Evolutionary conservation across 352 stramenopile genomes (phyloP), one percentile per base, ranked within the genome.

Genomic region (Pythium grandisporangium): DNA sequence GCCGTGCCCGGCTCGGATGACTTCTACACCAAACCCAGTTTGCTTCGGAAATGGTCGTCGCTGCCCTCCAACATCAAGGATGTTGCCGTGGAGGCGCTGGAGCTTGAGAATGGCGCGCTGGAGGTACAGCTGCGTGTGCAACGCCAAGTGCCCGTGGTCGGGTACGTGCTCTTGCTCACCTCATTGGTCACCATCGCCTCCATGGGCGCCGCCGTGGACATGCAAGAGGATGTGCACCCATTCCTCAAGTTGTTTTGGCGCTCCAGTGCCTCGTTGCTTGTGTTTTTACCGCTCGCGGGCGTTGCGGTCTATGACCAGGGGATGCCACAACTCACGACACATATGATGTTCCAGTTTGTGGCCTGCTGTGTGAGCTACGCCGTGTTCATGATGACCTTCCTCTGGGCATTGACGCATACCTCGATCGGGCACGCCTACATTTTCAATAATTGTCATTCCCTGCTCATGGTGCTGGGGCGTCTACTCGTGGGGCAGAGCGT

Each of bases 201-300:
- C 17, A 71, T 89, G 58, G 75, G 76, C 6, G 65, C 74, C 4
- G 79, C 75, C 6, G 60, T 89, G 19, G 70, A 92, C 33, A 53
- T 86, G 45, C 73, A 92, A 29, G 53, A 59, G 10, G 67, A 63
- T 25, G 79, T 89, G 36, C 63, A 88, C 21, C 75, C 79, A 11
- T 88, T 92, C 54, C 60, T 92, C 35, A 89, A 92, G 47, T 48
- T 89, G 1, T 92, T 92, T 42, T 92, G 79, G 79, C 75, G 79
- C 17, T 84, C 70, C 20, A 84, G 55, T 4, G 79, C 73, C 25
- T 89, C 79, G 12, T 49, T 89, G 27, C 38, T 89, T 11, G 58
- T 84, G 34, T 88, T 89, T 30, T 32, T 80, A 5, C 79, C 79
- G 26, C 58, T 92, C 40, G 63, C 73, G 30, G 55, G 32, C 13